These are phyloP conservation scores for Letharia lupina DNA, from an alignment of 495 filamentous ascomycete genomes.

Conservation along the genomic window DNA sequence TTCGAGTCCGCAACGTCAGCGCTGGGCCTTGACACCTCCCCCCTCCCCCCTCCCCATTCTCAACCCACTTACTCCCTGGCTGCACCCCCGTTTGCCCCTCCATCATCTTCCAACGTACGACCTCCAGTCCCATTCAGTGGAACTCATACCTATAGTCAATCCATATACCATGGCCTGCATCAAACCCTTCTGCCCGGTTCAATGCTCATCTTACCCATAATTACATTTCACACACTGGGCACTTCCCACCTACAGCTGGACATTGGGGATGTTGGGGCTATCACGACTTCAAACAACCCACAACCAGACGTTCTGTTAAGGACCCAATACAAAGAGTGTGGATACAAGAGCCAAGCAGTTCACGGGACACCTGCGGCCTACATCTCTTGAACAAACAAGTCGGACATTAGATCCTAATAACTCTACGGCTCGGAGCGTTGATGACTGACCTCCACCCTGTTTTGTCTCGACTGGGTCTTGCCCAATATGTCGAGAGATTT, in stretches of 20 bases:
- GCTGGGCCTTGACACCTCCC: too few relatives aligned
- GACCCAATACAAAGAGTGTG: not conserved
- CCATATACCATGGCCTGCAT: not conserved
- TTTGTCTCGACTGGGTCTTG: conserved; percentile 64
- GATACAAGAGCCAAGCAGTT: not conserved
- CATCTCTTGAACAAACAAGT: conserved; percentile 6
- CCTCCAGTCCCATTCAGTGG: not conserved
- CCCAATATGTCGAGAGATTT: conserved; percentile 61
- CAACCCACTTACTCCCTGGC: not conserved
- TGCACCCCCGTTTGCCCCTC: not conserved
- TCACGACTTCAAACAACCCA: not conserved
- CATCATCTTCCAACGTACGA: not conserved
- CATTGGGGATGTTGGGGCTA: too few relatives aligned
- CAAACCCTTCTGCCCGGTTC: not conserved
- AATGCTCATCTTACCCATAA: not conserved
- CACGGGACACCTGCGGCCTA: conserved; percentile 8
- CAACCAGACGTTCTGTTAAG: not conserved
- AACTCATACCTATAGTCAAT: not conserved
- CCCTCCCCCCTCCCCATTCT: too few relatives aligned
- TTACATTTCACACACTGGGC: not conserved
- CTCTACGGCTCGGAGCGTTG: conserved; percentile 9
- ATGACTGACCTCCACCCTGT: conserved; percentile 53
- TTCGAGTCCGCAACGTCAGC: not conserved
- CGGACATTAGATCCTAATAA: conserved; percentile 13
- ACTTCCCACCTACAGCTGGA: not conserved